These are phyloP conservation scores for Rauvolfia tetraphylla DNA, from an alignment of 257 asterid species.

Conservation along the genomic window DNA sequence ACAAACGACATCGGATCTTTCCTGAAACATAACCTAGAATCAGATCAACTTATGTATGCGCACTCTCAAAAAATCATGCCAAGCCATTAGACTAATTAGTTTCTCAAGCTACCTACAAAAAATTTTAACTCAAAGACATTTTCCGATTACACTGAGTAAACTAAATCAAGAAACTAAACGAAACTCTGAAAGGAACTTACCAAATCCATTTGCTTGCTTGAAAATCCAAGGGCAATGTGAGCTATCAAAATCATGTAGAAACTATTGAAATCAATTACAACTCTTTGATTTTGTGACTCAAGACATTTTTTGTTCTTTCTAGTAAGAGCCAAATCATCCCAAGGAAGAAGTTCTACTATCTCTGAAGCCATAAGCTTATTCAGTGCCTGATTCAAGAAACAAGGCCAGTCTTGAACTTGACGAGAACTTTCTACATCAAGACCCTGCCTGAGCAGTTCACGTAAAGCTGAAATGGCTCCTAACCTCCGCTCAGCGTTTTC, in stretches of 20 bases:
- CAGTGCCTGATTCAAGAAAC: slow-evolving; percentile 84
- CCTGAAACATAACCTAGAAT: no score
- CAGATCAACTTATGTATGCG: background rate
- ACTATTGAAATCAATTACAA: slow-evolving; percentile 74
- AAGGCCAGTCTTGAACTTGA: slow-evolving; percentile 95
- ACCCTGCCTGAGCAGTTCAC: slow-evolving; percentile 93
- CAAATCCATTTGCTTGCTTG: slow-evolving; percentile 78
- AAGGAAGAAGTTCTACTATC: slow-evolving; percentile 79
- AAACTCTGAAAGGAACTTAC: slow-evolving; percentile 36
- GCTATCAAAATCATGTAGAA: slow-evolving; percentile 78
- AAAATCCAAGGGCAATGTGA: slow-evolving; percentile 89
- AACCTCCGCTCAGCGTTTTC: slow-evolving; percentile 92
- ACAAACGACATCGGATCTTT: no score
- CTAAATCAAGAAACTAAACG: slow-evolving; percentile 4
- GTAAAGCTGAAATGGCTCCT: slow-evolving; percentile 91
- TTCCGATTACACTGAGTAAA: background rate
- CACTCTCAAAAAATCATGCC: background rate
- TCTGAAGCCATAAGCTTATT: slow-evolving; percentile 86
- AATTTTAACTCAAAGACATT: no score
- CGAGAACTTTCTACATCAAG: slow-evolving; percentile 87
- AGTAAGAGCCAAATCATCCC: slow-evolving; percentile 80
- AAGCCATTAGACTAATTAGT: background rate
- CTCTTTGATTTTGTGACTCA: slow-evolving; percentile 89
- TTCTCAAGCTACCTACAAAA: background rate
- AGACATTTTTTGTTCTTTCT: slow-evolving; percentile 88